Percentiles rank a stretch among this genome's conserved stretches.
These are phyloP conservation scores for Botrytis pseudocinerea DNA, from an alignment of 2,329 filamentous ascomycete genomes.

Conservation along the genomic window DNA sequence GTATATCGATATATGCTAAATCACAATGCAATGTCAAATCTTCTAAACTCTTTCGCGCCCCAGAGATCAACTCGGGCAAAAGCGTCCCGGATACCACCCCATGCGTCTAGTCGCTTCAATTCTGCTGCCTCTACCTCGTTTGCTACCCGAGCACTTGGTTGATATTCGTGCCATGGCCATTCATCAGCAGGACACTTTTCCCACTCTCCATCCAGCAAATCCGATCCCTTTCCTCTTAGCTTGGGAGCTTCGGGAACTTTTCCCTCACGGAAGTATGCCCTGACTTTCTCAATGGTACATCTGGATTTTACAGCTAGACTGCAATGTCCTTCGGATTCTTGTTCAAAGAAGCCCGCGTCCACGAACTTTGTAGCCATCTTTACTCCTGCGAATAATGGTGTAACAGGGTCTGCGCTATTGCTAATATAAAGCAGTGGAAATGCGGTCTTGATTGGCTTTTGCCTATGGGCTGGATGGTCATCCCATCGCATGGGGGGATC, in stretches of 20 bases:
- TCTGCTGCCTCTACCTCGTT: conserved; percentile 4
- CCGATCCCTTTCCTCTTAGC: conserved; percentile 22
- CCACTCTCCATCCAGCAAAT: conserved; percentile 34
- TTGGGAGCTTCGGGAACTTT: conserved; percentile 33
- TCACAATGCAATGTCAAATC: conserved; percentile 11
- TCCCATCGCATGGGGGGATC: conserved; percentile 39
- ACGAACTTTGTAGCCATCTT: conserved; percentile 38
- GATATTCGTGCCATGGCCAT: conserved; percentile 29
- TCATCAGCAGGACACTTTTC: conserved; percentile 36
- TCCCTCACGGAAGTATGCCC: conserved; percentile 34
- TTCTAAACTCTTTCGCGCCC: neutral
- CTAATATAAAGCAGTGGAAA: conserved; percentile 46
- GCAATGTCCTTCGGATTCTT: conserved; percentile 37
- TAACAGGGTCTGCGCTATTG: conserved; percentile 45
- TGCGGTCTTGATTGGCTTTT: conserved; percentile 40
- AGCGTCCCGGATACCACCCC: conserved; percentile 18
- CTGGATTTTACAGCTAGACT: conserved; percentile 30
- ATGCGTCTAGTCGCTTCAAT: conserved; percentile 9
- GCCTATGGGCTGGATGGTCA: conserved; percentile 34
- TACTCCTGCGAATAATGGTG: conserved; percentile 40
- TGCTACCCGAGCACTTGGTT: neutral
- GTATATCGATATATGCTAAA: neutral
- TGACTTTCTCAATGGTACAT: conserved; percentile 36
- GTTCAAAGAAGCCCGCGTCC: conserved; percentile 37
- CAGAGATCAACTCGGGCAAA: conserved; percentile 11